These are phyloP conservation scores for Lactuca saligna DNA, from an alignment of 129 eudicot species.

Conservation along the genomic window DNA sequence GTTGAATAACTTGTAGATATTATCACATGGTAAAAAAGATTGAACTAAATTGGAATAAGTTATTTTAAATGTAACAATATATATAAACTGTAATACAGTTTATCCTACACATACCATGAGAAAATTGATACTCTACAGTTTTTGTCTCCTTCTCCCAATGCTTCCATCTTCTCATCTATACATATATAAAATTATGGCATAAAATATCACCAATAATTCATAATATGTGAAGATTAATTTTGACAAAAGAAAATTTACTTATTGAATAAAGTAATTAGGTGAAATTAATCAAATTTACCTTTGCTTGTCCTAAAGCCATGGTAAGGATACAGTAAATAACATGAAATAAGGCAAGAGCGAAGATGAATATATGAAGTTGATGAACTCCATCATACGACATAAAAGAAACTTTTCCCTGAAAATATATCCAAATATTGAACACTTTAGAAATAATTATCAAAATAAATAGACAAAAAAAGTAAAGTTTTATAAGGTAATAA, in stretches of 20 bases:
- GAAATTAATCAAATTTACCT: slow-evolving; percentile 38
- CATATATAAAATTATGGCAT: neutral
- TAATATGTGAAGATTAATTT: neutral
- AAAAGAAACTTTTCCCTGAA: slow-evolving; percentile 76
- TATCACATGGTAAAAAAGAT: too few relatives aligned
- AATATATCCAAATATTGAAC: neutral
- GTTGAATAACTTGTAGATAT: too few relatives aligned
- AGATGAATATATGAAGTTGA: slow-evolving; percentile 79
- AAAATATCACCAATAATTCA: too few relatives aligned
- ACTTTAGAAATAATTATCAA: neutral
- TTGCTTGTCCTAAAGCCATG: slow-evolving; percentile 67
- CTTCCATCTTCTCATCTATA: slow-evolving; percentile 58
- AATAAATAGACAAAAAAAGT: too few relatives aligned
- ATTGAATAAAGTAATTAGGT: neutral
- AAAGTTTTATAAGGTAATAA: too few relatives aligned
- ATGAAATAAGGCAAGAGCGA: slow-evolving; percentile 67
- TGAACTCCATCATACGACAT: slow-evolving; percentile 67
- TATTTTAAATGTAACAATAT: neutral
- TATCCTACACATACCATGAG: slow-evolving; percentile 40
- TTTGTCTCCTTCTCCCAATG: slow-evolving; percentile 69
- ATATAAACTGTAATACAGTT: neutral
- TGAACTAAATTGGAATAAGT: neutral
- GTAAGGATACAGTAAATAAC: slow-evolving; percentile 56
- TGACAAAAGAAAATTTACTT: neutral
- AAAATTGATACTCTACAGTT: slow-evolving; percentile 51